Conservation (phyloP, 1,284 basidiomycete species). For the Apiotrichum laibachii region DNA sequence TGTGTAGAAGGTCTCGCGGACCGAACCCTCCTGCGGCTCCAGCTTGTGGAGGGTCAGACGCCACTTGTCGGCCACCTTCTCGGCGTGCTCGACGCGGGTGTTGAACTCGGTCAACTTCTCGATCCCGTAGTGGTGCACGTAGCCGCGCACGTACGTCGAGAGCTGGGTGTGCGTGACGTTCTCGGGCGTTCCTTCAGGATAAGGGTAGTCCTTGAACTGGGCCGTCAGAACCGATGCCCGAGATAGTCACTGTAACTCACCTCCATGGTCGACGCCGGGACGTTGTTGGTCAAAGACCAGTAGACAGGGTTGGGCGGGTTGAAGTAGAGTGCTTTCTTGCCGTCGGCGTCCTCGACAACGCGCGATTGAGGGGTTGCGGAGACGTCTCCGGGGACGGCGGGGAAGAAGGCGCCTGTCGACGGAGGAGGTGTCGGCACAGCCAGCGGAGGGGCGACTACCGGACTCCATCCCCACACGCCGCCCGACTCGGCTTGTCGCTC, state of each 20-base stretch:
- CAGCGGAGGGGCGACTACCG: conserved; percentile 50
- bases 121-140: conserved; percentile 50
- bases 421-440: conserved; percentile 54
- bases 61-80: conserved; percentile 24
- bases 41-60: conserved; percentile 42
- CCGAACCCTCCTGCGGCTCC: conserved; percentile 49
- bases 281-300: conserved; percentile 53
- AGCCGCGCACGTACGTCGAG: conserved; percentile 36
- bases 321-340: conserved; percentile 41
- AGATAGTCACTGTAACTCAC: neutral
- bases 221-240: neutral
- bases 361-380: conserved; percentile 21
- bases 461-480: conserved; percentile 56
- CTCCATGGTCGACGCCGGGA: conserved; percentile 47
- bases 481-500: conserved; percentile 55
- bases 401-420: conserved; percentile 50
- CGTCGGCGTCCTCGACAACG: conserved; percentile 42
- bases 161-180: conserved; percentile 28
- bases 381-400: neutral
- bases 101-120: conserved; percentile 52
- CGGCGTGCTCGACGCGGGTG: conserved; percentile 56
- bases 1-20: conserved; percentile 32
- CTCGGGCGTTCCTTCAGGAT: conserved; percentile 24
- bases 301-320: conserved; percentile 54
- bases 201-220: conserved; percentile 35